A percentile compares a stretch with the other conserved stretches of the same genome.
phyloP scores from a whole-genome alignment of 2,329 filamentous ascomycete genomes.

The Chrysosporium keratinophilum region DNA sequence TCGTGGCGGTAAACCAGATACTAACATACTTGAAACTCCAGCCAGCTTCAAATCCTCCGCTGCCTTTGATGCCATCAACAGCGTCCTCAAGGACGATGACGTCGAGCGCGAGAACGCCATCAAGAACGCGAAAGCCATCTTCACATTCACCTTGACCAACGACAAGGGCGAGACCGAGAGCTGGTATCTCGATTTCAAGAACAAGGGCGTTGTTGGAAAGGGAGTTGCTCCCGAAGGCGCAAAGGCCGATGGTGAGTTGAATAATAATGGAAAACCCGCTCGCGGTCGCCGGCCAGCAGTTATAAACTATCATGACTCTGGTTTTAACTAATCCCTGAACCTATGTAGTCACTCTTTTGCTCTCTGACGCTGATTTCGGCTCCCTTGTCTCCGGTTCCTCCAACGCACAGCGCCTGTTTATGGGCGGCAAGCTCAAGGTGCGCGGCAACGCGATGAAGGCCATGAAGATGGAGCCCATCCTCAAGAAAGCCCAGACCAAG shows the following conservation, averaged over 20 bases:
- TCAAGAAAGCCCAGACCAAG: conserved; percentile 77
- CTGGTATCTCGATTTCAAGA: conserved; percentile 95
- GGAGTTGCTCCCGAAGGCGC: conserved; percentile 57
- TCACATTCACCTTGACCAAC: conserved; percentile 91
- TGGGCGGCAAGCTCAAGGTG: conserved; percentile 97
- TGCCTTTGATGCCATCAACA: conserved; percentile 82
- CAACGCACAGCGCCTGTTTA: conserved; percentile 91
- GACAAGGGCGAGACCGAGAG: conserved; percentile 62
- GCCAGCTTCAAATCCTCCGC: conserved; percentile 79
- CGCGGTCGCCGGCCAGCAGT: no score
- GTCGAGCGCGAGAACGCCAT: conserved; percentile 76
- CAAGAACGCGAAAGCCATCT: conserved; percentile 77
- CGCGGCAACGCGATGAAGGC: conserved; percentile 98
- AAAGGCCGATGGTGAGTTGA: conserved; percentile 69
- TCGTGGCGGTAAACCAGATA: background rate
- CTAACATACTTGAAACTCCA: conserved; percentile 27
- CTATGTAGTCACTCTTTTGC: conserved; percentile 66
- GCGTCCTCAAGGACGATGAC: conserved; percentile 56
- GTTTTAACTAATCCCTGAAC: conserved; percentile 6
- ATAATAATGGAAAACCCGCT: background rate
- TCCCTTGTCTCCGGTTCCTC: conserved; percentile 76
- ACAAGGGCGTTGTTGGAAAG: conserved; percentile 70
- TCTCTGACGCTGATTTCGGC: conserved; percentile 79
- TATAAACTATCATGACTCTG: background rate
- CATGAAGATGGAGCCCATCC: conserved; percentile 85